Evolutionary conservation across 2,329 filamentous ascomycete species (phyloP).

Genomic region (Lasiodiplodia citricola): DNA sequence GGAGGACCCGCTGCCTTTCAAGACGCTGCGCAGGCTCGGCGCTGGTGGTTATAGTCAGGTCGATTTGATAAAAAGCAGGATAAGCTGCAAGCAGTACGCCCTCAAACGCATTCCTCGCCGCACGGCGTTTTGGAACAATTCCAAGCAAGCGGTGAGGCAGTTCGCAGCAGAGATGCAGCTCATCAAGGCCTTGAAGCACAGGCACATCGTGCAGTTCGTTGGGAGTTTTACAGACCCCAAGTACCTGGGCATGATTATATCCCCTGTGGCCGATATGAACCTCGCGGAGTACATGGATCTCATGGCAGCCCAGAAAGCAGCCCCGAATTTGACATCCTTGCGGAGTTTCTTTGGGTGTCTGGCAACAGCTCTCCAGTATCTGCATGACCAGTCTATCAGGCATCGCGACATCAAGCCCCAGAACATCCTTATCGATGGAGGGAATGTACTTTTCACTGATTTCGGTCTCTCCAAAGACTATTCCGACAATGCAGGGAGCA

Average conservation of each 20-base stretch:
- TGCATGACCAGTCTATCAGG: slow-evolving; percentile 31
- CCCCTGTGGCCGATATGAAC: slow-evolving; percentile 45
- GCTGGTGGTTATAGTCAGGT: slow-evolving; percentile 36
- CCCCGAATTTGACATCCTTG: slow-evolving; percentile 30
- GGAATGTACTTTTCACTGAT: slow-evolving; percentile 32
- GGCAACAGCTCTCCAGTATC: slow-evolving; percentile 36
- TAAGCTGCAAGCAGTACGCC: slow-evolving; percentile 38
- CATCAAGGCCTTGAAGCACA: slow-evolving; percentile 38
- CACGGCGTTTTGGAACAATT: slow-evolving; percentile 28
- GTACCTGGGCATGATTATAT: slow-evolving; percentile 39
- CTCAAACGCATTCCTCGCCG: slow-evolving; percentile 37
- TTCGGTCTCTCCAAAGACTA: slow-evolving; percentile 35
- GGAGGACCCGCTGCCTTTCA: slow-evolving; percentile 34
- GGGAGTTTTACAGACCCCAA: slow-evolving; percentile 41
- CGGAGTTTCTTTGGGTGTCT: slow-evolving; percentile 44
- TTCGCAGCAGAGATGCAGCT: slow-evolving; percentile 38
- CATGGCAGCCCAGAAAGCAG: background rate
- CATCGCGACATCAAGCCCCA: slow-evolving; percentile 35
- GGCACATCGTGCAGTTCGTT: slow-evolving; percentile 38
- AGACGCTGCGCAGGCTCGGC: slow-evolving; percentile 31
- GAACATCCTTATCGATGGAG: slow-evolving; percentile 34
- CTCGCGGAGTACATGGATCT: slow-evolving; percentile 39
- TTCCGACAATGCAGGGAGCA: slow-evolving; percentile 24
- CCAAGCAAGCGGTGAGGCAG: slow-evolving; percentile 29
- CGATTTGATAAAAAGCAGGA: slow-evolving; percentile 32